These are phyloP conservation scores for Coffea eugenioides DNA, from an alignment of 257 asterid species.

Conservation along the genomic window DNA sequence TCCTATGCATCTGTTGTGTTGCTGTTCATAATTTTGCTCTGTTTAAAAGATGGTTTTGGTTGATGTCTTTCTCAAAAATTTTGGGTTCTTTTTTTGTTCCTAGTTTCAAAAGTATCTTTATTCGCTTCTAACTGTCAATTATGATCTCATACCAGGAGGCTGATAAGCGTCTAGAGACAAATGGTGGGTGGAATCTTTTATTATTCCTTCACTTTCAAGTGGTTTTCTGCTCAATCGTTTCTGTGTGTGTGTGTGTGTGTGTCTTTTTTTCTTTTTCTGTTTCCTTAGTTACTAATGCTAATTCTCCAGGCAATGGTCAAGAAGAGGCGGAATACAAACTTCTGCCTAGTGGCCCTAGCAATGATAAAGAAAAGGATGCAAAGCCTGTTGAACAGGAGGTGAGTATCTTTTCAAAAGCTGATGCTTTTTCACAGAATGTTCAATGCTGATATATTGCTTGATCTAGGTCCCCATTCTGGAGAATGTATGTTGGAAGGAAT, in stretches of 20 bases:
- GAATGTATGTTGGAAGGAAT: slow-evolving; percentile 91
- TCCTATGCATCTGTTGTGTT: background rate
- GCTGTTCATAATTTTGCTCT: background rate
- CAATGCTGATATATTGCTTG: slow-evolving; percentile 18
- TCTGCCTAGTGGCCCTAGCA: slow-evolving; percentile 71
- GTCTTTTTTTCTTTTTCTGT: background rate
- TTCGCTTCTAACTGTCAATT: slow-evolving; percentile 4
- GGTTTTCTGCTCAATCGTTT: background rate
- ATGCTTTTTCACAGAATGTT: slow-evolving; percentile 9
- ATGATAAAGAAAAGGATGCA: slow-evolving; percentile 28
- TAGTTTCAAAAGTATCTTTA: background rate
- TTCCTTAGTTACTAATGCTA: slow-evolving; percentile 3
- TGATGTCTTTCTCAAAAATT: slow-evolving; percentile 8
- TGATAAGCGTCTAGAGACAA: slow-evolving; percentile 39
- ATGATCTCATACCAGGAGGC: slow-evolving; percentile 59
- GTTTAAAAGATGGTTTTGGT: slow-evolving; percentile 9
- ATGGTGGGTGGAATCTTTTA: slow-evolving; percentile 44
- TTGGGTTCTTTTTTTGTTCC: background rate
- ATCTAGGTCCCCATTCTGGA: slow-evolving; percentile 65
- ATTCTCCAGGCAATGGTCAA: slow-evolving; percentile 40
- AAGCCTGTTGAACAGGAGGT: slow-evolving; percentile 56
- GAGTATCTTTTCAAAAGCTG: slow-evolving; percentile 20
- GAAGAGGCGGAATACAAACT: slow-evolving; percentile 73
- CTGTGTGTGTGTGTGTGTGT: too few relatives aligned
- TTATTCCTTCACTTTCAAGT: background rate